Evolutionary conservation across 192 early-diverging fungal species (phyloP).

Genomic region (Coemansia sp.): DNA sequence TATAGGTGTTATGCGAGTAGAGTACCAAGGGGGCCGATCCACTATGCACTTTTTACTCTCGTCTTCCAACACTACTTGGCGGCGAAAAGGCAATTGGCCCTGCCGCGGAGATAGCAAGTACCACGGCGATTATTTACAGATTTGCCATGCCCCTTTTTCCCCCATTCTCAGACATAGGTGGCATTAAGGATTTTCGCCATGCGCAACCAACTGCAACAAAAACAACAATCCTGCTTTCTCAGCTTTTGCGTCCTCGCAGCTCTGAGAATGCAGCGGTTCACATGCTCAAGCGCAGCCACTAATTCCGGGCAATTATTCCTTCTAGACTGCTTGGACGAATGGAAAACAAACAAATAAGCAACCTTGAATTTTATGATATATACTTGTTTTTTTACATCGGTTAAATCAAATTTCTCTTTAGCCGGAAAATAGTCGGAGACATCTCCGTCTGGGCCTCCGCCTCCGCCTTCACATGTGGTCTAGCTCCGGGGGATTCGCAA

Average conservation of each 20-base stretch:
- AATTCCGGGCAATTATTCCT: neutral
- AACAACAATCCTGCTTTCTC: neutral
- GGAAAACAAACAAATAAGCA: neutral
- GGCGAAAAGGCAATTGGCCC: conserved; percentile 11
- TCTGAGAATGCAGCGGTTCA: neutral
- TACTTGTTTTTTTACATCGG: neutral
- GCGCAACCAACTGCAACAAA: neutral
- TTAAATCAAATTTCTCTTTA: neutral
- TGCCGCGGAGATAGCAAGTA: neutral
- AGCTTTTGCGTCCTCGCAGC: neutral
- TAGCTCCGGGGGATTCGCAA: neutral
- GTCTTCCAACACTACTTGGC: neutral
- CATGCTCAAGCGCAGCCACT: neutral
- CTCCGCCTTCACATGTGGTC: neutral
- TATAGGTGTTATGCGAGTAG: neutral
- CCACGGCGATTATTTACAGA: conserved; percentile 2
- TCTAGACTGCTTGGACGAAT: neutral
- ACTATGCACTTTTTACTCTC: neutral
- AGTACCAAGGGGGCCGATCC: neutral
- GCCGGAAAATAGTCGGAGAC: neutral
- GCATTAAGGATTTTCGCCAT: conserved; percentile 7
- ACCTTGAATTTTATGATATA: neutral
- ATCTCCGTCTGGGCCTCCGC: neutral
- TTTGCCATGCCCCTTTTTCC: neutral
- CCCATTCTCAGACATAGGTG: conserved; percentile 4